Percentiles rank a stretch among this genome's conserved stretches.
phyloP scores from a whole-genome alignment of 495 filamentous ascomycete genomes.

The Xanthoparmelia taractica region DNA sequence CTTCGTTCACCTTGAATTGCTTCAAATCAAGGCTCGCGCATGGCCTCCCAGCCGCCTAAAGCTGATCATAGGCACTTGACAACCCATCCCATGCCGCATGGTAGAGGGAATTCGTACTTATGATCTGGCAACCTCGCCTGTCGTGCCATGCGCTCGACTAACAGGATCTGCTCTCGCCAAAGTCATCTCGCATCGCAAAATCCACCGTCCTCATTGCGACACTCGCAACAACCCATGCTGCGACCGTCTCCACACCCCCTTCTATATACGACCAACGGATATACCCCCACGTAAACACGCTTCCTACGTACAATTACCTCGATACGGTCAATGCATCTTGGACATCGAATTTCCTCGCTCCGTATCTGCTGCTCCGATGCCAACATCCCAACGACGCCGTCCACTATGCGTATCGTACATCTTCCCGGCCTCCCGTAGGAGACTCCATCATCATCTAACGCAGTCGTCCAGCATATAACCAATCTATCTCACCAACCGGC shows the following conservation, averaged over 20 bases:
- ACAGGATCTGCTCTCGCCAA: neutral
- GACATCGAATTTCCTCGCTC: neutral
- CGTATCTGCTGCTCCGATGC: constrained; percentile 3
- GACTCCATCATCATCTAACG: neutral
- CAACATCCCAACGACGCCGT: neutral
- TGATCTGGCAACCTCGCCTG: neutral
- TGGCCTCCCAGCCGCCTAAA: neutral
- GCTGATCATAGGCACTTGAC: neutral
- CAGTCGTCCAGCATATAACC: neutral
- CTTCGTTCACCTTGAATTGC: neutral
- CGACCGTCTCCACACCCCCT: neutral
- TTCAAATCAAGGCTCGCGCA: neutral
- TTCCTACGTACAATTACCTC: neutral
- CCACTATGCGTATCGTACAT: constrained; percentile 5
- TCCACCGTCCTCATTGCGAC: neutral
- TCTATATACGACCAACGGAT: neutral
- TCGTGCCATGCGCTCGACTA: neutral
- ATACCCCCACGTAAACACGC: neutral
- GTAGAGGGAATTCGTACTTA: neutral
- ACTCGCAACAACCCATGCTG: neutral
- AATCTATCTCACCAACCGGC: neutral
- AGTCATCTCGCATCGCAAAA: neutral
- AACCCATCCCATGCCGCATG: neutral
- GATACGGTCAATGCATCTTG: constrained; percentile 1
- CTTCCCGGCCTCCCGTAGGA: neutral